phyloP scores from a whole-genome alignment of 805 yeast genomes.

The Lipomyces sp. region DNA sequence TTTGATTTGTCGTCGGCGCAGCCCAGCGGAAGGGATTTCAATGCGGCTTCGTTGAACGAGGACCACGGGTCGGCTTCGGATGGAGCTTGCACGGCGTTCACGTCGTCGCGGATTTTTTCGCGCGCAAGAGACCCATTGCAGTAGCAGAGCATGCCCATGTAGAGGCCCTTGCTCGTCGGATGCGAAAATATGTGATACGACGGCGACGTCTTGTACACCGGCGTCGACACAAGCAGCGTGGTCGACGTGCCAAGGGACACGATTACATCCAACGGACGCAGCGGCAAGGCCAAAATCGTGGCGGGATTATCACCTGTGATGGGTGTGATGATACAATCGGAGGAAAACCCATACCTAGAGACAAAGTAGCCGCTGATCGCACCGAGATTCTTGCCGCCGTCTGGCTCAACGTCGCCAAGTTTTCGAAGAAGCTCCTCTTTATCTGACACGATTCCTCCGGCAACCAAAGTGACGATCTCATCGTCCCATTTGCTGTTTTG shows the following conservation, averaged over 20 bases:
- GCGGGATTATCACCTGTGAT: conserved; percentile 92
- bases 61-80: conserved; percentile 34
- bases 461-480: conserved; percentile 48
- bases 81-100: conserved; percentile 48
- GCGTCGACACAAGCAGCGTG: conserved; percentile 77
- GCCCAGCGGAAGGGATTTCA: conserved; percentile 18
- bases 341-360: conserved; percentile 58
- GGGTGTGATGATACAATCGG: conserved; percentile 57
- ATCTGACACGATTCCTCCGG: conserved; percentile 35
- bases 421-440: conserved; percentile 41
- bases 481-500: conserved; percentile 53
- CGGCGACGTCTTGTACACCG: conserved; percentile 70
- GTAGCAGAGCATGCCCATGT: conserved; percentile 94
- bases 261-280: conserved; percentile 69
- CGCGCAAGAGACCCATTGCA: conserved; percentile 88
- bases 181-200: conserved; percentile 83
- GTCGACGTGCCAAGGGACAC: conserved; percentile 91
- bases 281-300: conserved; percentile 77
- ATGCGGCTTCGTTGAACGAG: conserved; percentile 32
- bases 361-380: conserved; percentile 58
- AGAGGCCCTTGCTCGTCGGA: conserved; percentile 71
- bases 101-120: conserved; percentile 63
- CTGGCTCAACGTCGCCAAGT: conserved; percentile 38
- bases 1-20: conserved; percentile 32
- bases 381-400: conserved; percentile 51